These are phyloP conservation scores for Pythium sukuiense DNA, from an alignment of 352 stramenopile species.

Conservation along the genomic window DNA sequence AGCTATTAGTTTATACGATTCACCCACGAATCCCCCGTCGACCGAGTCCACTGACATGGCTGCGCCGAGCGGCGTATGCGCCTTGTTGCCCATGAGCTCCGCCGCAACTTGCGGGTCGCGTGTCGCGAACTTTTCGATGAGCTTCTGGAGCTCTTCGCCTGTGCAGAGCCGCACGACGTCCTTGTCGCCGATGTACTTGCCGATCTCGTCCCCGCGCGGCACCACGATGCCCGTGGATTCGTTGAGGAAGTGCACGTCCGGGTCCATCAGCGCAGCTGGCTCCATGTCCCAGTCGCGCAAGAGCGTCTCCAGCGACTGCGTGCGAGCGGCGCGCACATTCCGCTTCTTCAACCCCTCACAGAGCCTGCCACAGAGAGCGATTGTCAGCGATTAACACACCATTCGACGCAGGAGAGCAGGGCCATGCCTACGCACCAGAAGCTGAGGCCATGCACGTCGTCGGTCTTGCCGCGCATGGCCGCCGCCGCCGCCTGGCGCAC, in stretches of 20 bases:
- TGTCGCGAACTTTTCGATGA: conserved; percentile 68
- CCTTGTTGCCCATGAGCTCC: conserved; percentile 65
- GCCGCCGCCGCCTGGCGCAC: conserved; percentile 28
- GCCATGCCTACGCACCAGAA: conserved; percentile 51
- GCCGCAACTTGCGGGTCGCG: conserved; percentile 57
- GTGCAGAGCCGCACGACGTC: conserved; percentile 78
- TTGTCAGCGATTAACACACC: background rate
- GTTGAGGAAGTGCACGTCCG: conserved; percentile 68
- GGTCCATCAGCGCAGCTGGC: conserved; percentile 9
- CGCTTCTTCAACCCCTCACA: conserved; percentile 74
- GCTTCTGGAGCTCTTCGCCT: conserved; percentile 48
- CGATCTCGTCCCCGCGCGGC: conserved; percentile 51
- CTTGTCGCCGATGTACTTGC: conserved; percentile 58
- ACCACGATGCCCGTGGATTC: conserved; percentile 74
- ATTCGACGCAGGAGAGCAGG: background rate
- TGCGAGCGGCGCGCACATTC: conserved; percentile 46
- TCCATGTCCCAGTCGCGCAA: conserved; percentile 54
- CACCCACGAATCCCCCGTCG: background rate
- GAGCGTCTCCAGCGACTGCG: conserved; percentile 42
- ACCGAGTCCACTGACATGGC: conserved; percentile 42
- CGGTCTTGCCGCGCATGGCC: conserved; percentile 22
- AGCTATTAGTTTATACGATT: background rate
- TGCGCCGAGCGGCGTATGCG: conserved; percentile 48
- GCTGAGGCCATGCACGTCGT: conserved; percentile 41
- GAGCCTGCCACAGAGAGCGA: conserved; percentile 36